Evolutionary conservation across 2,329 filamentous ascomycete species (phyloP).

Genomic region (Trichophyton schoenleinii): DNA sequence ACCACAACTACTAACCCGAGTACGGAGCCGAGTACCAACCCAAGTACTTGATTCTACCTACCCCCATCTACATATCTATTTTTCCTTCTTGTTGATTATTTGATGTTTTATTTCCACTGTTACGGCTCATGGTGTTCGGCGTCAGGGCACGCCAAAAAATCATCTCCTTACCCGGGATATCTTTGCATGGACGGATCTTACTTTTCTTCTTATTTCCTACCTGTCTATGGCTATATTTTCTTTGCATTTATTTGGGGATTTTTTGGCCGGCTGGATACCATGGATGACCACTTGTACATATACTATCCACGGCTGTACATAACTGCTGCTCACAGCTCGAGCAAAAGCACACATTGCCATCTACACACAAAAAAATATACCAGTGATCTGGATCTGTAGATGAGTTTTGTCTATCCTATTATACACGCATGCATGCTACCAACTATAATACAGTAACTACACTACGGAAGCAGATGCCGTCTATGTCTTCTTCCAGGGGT

Average conservation of each 20-base stretch:
- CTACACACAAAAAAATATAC: not conserved
- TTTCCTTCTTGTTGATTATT: too few relatives aligned
- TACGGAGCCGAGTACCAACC: too few relatives aligned
- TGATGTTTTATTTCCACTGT: too few relatives aligned
- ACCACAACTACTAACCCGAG: too few relatives aligned
- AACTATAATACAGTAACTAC: not conserved
- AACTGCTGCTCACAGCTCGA: not conserved
- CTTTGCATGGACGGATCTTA: too few relatives aligned
- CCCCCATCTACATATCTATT: too few relatives aligned
- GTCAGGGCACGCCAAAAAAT: too few relatives aligned
- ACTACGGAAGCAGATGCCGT: not conserved
- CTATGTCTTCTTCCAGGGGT: slow-evolving; percentile 42
- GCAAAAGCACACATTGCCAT: not conserved
- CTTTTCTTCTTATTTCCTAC: too few relatives aligned
- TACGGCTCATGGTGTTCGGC: too few relatives aligned
- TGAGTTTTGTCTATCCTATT: not conserved
- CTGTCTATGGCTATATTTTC: not conserved
- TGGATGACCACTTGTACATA: not conserved
- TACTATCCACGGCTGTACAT: not conserved
- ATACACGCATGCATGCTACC: not conserved
- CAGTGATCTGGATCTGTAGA: not conserved
- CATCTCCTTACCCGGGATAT: too few relatives aligned
- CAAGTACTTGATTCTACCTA: too few relatives aligned
- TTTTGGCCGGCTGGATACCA: not conserved
- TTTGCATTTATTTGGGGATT: not conserved